Base-by-base conservation (phyloP, 208 protist species). In the Histomonas meleagridis region DNA sequence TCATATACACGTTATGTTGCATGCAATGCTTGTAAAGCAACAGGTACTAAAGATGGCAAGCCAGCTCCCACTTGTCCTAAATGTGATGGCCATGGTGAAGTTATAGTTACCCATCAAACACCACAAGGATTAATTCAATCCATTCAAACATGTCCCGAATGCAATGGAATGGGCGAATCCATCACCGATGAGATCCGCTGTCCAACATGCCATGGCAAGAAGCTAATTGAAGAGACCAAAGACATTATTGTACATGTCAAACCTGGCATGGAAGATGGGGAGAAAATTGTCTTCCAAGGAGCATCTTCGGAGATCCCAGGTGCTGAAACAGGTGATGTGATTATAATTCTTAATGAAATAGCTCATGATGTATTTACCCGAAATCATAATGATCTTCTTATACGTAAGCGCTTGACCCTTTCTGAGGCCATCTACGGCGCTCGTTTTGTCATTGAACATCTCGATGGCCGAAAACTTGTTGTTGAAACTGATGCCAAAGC, bases 11-110 rank as follows among this genome's bases (percentile, higher is more conserved):
- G 86, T 0, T 35, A 91, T 48, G 32, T 48, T 26, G 38, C 46
- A 28, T 91, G 86, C 86, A 91, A 65, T 28, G 28, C 43, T 1
- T 91, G 86, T 53, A 91, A 65, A n/a, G 86, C 53, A 32, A 91
- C 9, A 21, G 86, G 86, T 16, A 65, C 86, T 46, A 55, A 51
- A 14, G 86, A 91, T 43, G 86, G 86, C 21, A 48, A 40, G 14
- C n/a, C 28, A 32, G 14, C 86, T 28, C 35, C 35, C 7, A 26
- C 35, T 5, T 91, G 86, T 35, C 26, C 21, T 28, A 91, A 26
- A 49, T 91, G 86, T 35, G 53, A 69, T 16, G 86, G 86, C 0
- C 38, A 60, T 14, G 86, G 86, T 16, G 23, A 49, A 26, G 49
- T 91, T 18, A 5, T 70, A 1, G 53, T 16, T 26, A 5, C 28